Evolutionary conservation across 768 basidiomycete genomes (phyloP).

Genomic region (Arthromyces matolae): DNA sequence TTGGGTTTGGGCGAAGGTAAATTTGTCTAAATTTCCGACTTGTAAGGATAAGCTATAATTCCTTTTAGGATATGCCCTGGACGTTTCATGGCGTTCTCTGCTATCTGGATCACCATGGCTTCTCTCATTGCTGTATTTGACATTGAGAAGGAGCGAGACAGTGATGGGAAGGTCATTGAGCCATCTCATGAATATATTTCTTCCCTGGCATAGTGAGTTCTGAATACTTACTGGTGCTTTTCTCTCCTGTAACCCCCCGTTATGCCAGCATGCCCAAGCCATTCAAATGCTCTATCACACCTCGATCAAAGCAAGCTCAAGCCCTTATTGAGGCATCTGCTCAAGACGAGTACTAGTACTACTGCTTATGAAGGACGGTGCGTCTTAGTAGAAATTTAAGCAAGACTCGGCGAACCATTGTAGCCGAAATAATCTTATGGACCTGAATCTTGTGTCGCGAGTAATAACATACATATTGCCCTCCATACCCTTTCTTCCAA

Average conservation of each 20-base stretch:
- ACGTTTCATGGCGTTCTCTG: conserved; percentile 26
- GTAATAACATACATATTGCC: too few species aligned
- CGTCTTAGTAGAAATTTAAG: too few species aligned
- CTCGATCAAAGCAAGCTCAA: conserved; percentile 22
- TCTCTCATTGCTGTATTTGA: conserved; percentile 27
- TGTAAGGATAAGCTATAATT: background rate
- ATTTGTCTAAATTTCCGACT: background rate
- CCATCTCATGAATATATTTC: conserved; percentile 10
- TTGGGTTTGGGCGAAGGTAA: conserved; percentile 23
- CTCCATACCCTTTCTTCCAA: too few species aligned
- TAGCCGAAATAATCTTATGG: too few species aligned
- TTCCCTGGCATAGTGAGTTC: conserved; percentile 7
- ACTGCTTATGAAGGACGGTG: too few species aligned
- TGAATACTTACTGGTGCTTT: background rate
- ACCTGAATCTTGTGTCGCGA: too few species aligned
- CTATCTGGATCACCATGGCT: conserved; percentile 28
- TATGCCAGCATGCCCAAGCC: conserved; percentile 18
- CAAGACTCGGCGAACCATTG: too few species aligned
- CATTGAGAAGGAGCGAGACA: conserved; percentile 18
- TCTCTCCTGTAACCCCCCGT: background rate
- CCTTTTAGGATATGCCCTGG: conserved; percentile 28
- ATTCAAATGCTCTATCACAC: conserved; percentile 27
- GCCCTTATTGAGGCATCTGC: conserved; percentile 15
- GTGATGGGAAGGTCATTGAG: conserved; percentile 15
- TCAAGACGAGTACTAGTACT: conserved; percentile 1